phyloP scores from a whole-genome alignment of 306 rosid species.

The Cyamopsis tetragonoloba region DNA sequence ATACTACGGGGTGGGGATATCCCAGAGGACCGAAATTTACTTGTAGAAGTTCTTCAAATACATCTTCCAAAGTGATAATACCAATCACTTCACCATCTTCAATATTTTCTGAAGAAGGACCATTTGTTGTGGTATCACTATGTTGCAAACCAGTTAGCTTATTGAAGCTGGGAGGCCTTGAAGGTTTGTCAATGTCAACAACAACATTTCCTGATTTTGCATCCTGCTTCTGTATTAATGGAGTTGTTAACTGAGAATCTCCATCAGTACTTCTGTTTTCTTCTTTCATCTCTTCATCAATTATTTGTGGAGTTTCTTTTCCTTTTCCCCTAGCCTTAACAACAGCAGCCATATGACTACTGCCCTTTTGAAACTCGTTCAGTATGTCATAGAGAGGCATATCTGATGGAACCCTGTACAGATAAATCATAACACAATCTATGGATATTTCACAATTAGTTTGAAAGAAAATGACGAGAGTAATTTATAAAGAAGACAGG shows the following conservation, averaged over 20 bases:
- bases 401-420: conserved; percentile 89
- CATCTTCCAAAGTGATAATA: conserved; percentile 96
- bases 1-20: background rate
- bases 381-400: conserved; percentile 98
- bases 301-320: conserved; percentile 41
- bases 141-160: conserved; percentile 32
- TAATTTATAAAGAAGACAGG: conserved; percentile 16
- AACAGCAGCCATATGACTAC: conserved; percentile 99
- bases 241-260: conserved; percentile 59
- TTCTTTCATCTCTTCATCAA: conserved; percentile 50
- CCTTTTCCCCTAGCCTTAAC: conserved; percentile 61
- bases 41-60: conserved; percentile 97
- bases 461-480: conserved; percentile 10
- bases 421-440: conserved; percentile 26
- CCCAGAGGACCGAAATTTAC: conserved; percentile 37
- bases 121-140: conserved; percentile 32
- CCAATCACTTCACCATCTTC: conserved; percentile 97
- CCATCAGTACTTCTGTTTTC: conserved; percentile 26
- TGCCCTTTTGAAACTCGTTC: conserved; percentile 96
- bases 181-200: conserved; percentile 67
- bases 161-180: conserved; percentile 35
- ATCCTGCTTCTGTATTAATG: conserved; percentile 58
- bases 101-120: conserved; percentile 52
- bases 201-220: conserved; percentile 43
- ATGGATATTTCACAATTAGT: conserved; percentile 14